Percentiles rank a stretch among this genome's conserved stretches.
Conservation (phyloP, 306 rosid genomes). For the Vigna reflexopilosa region DNA sequence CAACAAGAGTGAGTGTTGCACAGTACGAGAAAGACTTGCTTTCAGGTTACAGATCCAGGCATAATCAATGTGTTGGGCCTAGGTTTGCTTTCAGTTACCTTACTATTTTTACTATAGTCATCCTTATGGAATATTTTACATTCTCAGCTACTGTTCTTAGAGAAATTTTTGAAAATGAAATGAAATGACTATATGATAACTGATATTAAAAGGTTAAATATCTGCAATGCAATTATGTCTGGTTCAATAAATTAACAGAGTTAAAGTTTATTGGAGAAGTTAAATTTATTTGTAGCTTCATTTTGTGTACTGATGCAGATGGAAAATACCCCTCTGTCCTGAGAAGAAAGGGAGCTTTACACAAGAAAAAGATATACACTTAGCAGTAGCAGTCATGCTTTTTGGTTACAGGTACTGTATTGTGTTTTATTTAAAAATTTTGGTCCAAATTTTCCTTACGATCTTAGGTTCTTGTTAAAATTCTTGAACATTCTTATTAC, state of each 20-base stretch:
- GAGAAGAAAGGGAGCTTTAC: constrained; percentile 76
- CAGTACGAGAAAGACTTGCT: no score
- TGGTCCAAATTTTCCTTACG: constrained; percentile 19
- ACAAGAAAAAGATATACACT: constrained; percentile 73
- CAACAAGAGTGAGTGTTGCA: no score
- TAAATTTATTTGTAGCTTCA: constrained; percentile 9
- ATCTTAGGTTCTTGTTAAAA: constrained; percentile 34
- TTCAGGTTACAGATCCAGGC: no score
- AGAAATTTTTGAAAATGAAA: neutral
- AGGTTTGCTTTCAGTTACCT: no score
- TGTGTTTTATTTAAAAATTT: neutral
- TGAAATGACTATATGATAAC: constrained; percentile 13
- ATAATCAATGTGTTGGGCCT: no score
- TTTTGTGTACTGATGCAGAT: constrained; percentile 55
- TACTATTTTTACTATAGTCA: no score
- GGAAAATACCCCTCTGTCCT: constrained; percentile 87
- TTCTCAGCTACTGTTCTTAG: no score
- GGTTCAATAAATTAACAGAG: constrained; percentile 5
- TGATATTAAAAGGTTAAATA: constrained; percentile 12
- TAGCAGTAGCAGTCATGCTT: constrained; percentile 85
- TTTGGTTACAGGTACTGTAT: constrained; percentile 83
- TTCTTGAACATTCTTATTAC: constrained; percentile 50
- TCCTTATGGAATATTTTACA: no score
- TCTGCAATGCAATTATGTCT: constrained; percentile 16
- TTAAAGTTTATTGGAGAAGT: constrained; percentile 23